Percentiles rank a stretch among this genome's conserved stretches.
Conservation (phyloP, 192 early-diverging fungal species). For the Backusella sp. region DNA sequence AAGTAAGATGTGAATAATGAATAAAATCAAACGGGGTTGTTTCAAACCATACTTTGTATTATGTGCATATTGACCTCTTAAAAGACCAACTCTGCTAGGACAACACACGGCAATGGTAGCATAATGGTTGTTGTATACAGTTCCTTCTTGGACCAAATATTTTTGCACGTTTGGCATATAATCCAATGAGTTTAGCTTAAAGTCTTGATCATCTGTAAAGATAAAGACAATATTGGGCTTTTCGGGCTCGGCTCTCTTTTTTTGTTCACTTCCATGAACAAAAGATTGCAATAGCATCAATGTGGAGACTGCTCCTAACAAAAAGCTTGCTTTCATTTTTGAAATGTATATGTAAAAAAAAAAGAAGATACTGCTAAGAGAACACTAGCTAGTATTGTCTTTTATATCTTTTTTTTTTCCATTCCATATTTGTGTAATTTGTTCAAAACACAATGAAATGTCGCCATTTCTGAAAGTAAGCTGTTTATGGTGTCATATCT, state of each 20-base stretch:
- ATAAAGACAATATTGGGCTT: constrained; percentile 66
- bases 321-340: neutral
- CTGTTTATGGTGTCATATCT: neutral
- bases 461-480: neutral
- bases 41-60: constrained; percentile 49
- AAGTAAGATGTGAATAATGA: neutral
- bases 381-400: neutral
- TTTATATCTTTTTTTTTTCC: neutral
- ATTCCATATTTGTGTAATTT: neutral
- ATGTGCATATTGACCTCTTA: constrained; percentile 63
- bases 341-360: neutral
- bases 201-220: constrained; percentile 68
- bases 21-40: neutral
- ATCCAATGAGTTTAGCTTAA: constrained; percentile 49
- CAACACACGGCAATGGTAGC: constrained; percentile 64
- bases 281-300: neutral
- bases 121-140: constrained; percentile 59
- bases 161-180: constrained; percentile 65
- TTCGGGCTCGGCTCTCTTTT: neutral
- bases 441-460: constrained; percentile 2
- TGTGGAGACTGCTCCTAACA: neutral
- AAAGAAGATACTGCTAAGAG: neutral
- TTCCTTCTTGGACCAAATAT: constrained; percentile 56
- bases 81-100: constrained; percentile 57
- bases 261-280: neutral